Conservation (phyloP, 176 grass and related monocot genomes). For the Oropetium thomaeum region DNA sequence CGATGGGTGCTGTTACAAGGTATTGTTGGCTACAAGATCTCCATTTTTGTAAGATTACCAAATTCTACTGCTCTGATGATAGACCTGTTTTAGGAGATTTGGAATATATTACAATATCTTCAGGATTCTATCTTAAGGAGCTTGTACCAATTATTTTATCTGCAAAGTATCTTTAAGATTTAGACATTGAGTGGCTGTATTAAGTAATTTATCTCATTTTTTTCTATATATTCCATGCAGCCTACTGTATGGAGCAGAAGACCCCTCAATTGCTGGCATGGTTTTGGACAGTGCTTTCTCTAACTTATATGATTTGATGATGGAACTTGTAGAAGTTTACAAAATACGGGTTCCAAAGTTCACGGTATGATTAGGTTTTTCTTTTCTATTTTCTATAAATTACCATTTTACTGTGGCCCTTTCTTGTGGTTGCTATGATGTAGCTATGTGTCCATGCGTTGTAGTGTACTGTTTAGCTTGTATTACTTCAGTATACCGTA, state of each 20-base stretch:
- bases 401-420: neutral
- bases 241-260: slow-evolving; percentile 96
- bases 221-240: slow-evolving; percentile 35
- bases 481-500: neutral
- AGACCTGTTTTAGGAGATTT: slow-evolving; percentile 1
- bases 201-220: slow-evolving; percentile 19
- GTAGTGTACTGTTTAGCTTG: slow-evolving; percentile 19
- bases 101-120: slow-evolving; percentile 10
- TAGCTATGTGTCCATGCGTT: neutral
- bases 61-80: slow-evolving; percentile 6
- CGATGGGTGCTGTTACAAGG: slow-evolving; percentile 99
- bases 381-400: neutral
- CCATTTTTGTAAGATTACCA: neutral
- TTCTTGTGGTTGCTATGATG: neutral
- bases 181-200: slow-evolving; percentile 20
- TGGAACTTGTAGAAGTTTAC: slow-evolving; percentile 98
- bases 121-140: neutral
- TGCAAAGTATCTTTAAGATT: neutral
- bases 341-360: slow-evolving; percentile 99
- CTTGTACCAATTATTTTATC: neutral
- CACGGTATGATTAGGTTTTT: slow-evolving; percentile 61
- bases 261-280: slow-evolving; percentile 95
- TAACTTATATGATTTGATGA: slow-evolving; percentile 97
- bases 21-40: slow-evolving; percentile 24
- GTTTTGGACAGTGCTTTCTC: slow-evolving; percentile 99